Evolutionary conservation across 805 yeast genomes (phyloP).

Genomic region (Saturnispora quitensis): DNA sequence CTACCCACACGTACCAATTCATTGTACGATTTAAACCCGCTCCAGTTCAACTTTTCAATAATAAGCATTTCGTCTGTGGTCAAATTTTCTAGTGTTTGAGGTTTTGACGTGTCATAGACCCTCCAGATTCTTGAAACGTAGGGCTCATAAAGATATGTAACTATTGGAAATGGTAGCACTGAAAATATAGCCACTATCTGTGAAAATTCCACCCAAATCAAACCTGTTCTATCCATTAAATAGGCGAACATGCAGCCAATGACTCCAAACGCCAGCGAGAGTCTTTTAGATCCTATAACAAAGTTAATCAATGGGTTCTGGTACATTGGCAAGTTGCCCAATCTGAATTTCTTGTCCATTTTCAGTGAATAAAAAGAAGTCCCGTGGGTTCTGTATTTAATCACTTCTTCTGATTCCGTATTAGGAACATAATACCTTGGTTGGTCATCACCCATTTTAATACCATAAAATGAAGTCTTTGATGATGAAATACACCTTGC

Average conservation of each 20-base stretch:
- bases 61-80: constrained; percentile 54
- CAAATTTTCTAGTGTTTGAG: constrained; percentile 58
- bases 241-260: constrained; percentile 58
- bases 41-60: constrained; percentile 55
- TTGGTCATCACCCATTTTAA: constrained; percentile 26
- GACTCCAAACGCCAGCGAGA: constrained; percentile 51
- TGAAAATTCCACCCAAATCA: constrained; percentile 43
- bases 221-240: constrained; percentile 43
- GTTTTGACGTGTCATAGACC: constrained; percentile 51
- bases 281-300: constrained; percentile 52
- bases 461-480: neutral
- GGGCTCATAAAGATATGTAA: constrained; percentile 46
- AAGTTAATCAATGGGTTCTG: constrained; percentile 54
- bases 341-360: constrained; percentile 43
- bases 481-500: neutral
- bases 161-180: constrained; percentile 48
- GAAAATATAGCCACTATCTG: constrained; percentile 33
- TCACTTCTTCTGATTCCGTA: constrained; percentile 14
- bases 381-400: constrained; percentile 25
- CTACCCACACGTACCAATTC: constrained; percentile 45
- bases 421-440: constrained; percentile 21
- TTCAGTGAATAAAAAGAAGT: constrained; percentile 22
- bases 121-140: constrained; percentile 68
- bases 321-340: constrained; percentile 55
- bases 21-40: constrained; percentile 60